Percentiles rank a stretch among this genome's conserved stretches.
These are phyloP conservation scores for Davidsoniella eucalypti DNA, from an alignment of 2,329 filamentous ascomycete species.

Conservation along the genomic window DNA sequence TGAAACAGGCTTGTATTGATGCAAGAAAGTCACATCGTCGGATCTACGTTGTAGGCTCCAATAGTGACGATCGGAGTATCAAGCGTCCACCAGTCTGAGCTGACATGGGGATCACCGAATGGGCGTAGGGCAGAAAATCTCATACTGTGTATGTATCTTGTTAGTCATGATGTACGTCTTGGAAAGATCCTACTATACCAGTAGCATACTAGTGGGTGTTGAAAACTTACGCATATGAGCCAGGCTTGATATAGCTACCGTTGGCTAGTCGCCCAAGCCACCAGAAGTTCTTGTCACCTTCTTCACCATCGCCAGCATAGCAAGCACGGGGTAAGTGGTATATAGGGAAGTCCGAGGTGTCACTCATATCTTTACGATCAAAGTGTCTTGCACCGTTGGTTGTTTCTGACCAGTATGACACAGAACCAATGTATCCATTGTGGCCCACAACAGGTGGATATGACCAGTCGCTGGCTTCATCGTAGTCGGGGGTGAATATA, in stretches of 20 bases:
- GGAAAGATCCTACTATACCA: background rate
- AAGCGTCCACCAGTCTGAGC: too few species aligned
- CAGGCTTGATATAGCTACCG: slow-evolving; percentile 16
- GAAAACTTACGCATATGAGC: slow-evolving; percentile 15
- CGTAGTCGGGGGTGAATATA: slow-evolving; percentile 25
- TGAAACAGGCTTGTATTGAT: too few species aligned
- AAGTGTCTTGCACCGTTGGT: too few species aligned
- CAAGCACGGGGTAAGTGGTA: slow-evolving; percentile 14
- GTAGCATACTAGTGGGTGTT: slow-evolving; percentile 12
- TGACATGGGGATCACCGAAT: too few species aligned
- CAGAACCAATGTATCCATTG: slow-evolving; percentile 24
- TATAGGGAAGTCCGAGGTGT: slow-evolving; percentile 16
- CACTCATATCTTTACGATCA: too few species aligned
- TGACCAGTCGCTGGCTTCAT: slow-evolving; percentile 21
- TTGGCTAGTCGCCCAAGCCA: slow-evolving; percentile 19
- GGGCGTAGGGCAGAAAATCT: too few species aligned
- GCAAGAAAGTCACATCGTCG: too few species aligned
- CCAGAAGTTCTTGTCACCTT: slow-evolving; percentile 14
- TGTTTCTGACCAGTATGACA: slow-evolving; percentile 13
- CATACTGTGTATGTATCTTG: slow-evolving; percentile 9
- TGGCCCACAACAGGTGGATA: slow-evolving; percentile 25
- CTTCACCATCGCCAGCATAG: background rate
- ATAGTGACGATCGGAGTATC: too few species aligned
- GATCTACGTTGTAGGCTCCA: too few species aligned
- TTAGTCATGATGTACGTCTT: background rate